These are phyloP conservation scores for Thelonectria discophora DNA, from an alignment of 2,329 filamentous ascomycete genomes.

Conservation along the genomic window DNA sequence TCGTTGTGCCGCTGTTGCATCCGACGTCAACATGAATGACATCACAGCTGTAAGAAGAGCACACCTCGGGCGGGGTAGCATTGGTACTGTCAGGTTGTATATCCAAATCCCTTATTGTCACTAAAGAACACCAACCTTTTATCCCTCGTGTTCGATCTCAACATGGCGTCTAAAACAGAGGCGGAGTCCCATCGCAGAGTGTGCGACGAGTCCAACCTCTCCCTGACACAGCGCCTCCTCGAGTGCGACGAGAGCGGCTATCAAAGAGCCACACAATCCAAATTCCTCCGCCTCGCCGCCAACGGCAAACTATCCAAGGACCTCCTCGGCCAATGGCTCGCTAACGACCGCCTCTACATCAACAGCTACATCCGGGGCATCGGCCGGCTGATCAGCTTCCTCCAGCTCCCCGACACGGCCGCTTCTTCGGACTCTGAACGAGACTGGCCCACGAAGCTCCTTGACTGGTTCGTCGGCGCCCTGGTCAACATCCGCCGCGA, in stretches of 20 bases:
- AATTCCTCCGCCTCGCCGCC: constrained; percentile 73
- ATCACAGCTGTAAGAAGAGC: no score
- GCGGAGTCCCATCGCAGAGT: no score
- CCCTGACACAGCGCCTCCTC: constrained; percentile 67
- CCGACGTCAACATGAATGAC: no score
- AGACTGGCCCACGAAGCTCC: constrained; percentile 61
- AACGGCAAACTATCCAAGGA: constrained; percentile 66
- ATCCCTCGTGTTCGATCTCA: no score
- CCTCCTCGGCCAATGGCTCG: constrained; percentile 71
- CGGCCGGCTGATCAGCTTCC: constrained; percentile 69
- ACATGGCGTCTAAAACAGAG: no score
- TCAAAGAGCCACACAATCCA: constrained; percentile 67
- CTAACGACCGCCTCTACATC: constrained; percentile 76
- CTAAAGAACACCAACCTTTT: no score
- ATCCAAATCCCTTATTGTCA: no score
- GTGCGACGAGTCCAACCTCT: constrained; percentile 30
- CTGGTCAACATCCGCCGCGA: constrained; percentile 74
- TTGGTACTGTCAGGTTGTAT: no score
- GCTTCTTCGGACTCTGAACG: constrained; percentile 15
- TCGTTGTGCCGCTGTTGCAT: no score
- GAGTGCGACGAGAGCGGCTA: constrained; percentile 57
- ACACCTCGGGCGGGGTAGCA: no score
- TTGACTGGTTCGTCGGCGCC: constrained; percentile 70
- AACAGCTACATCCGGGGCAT: constrained; percentile 75
- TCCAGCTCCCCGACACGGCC: constrained; percentile 59